Percentiles rank a stretch among this genome's conserved stretches.
phyloP scores from a whole-genome alignment of 306 rosid species.

The Cucumis sativus region DNA sequence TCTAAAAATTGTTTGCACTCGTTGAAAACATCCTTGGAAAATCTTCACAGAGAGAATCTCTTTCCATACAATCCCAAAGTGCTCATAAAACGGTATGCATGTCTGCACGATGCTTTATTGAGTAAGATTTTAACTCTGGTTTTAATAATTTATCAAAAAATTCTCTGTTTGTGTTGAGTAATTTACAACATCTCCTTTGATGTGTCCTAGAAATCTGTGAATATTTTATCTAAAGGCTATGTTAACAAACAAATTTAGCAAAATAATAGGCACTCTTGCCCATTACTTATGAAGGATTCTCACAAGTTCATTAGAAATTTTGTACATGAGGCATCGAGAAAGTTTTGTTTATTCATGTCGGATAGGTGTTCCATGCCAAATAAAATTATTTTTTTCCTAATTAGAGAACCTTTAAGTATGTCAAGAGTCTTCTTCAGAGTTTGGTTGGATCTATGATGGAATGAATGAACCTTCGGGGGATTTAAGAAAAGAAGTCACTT shows the following conservation, averaged over 20 bases:
- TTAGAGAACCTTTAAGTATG: neutral
- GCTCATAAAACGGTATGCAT: conserved; percentile 7
- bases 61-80: conserved; percentile 23
- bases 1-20: conserved; percentile 59
- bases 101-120: neutral
- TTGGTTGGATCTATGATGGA: neutral
- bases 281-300: neutral
- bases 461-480: neutral
- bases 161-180: neutral
- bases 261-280: neutral
- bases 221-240: neutral
- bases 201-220: neutral
- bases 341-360: neutral
- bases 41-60: conserved; percentile 62
- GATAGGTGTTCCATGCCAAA: neutral
- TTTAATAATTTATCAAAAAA: neutral
- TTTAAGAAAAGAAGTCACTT: neutral
- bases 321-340: neutral
- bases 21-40: conserved; percentile 53
- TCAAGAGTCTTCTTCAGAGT: neutral
- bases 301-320: neutral
- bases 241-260: neutral
- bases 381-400: neutral
- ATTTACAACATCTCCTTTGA: neutral
- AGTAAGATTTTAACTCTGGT: neutral